Conservation (phyloP, 169 alveolate genomes). For the Plasmodium gallinaceum region DNA sequence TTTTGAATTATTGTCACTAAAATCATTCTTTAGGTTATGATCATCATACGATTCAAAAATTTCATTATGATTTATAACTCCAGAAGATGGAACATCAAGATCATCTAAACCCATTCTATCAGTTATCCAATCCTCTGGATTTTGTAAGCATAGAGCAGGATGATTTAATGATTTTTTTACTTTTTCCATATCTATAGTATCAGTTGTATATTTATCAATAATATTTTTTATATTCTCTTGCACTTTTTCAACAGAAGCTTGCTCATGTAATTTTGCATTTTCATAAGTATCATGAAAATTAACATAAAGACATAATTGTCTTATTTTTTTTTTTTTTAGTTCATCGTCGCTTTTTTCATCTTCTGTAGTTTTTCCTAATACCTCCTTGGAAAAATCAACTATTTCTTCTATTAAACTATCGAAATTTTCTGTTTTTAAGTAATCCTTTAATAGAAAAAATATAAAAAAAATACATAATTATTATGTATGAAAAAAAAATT, state of each 20-base stretch:
- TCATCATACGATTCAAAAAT: background rate
- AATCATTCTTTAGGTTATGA: background rate
- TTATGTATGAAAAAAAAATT: no score
- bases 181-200: conserved; percentile 39
- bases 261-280: conserved; percentile 53
- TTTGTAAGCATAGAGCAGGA: conserved; percentile 18
- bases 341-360: background rate
- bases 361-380: background rate
- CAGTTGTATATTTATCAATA: conserved; percentile 13
- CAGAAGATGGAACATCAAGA: background rate
- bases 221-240: conserved; percentile 24
- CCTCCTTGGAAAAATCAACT: conserved; percentile 8
- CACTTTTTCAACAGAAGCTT: conserved; percentile 30
- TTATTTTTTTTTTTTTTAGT: conserved; percentile 22
- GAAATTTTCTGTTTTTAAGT: conserved; percentile 11
- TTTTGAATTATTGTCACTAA: background rate
- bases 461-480: background rate
- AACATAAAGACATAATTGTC: conserved; percentile 36
- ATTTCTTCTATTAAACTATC: conserved; percentile 4
- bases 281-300: conserved; percentile 49
- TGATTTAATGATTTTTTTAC: conserved; percentile 9
- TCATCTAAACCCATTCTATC: conserved; percentile 1
- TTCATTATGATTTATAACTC: background rate
- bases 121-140: conserved; percentile 14
- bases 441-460: conserved; percentile 6